Evolutionary conservation across 2,329 filamentous ascomycete species (phyloP).

Genomic region (Fragosphaeria purpurea): DNA sequence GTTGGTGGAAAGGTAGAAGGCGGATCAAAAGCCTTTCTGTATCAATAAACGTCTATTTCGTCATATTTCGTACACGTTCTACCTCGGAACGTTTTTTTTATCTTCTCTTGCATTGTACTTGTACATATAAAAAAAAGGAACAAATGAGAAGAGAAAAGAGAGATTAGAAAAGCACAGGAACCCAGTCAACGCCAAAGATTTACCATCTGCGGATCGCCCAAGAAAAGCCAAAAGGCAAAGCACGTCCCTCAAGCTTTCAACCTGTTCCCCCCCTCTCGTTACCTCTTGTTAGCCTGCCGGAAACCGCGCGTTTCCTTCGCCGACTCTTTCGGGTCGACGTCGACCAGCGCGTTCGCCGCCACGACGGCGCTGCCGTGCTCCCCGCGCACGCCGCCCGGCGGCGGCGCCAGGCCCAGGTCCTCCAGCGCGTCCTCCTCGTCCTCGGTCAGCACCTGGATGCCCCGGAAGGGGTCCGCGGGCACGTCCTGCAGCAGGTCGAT

Average conservation of each 20-base stretch:
- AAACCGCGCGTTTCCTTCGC: constrained; percentile 32
- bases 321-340: not conserved
- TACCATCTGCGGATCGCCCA: not conserved
- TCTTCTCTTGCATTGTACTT: constrained; percentile 1
- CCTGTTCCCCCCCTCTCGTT: not conserved
- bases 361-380: constrained; percentile 2
- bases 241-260: no score
- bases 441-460: constrained; percentile 14
- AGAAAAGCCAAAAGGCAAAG: no score
- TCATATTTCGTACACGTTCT: not conserved
- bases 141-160: not conserved
- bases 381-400: constrained; percentile 1
- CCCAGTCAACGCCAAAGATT: not conserved
- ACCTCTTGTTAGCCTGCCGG: constrained; percentile 35
- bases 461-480: constrained; percentile 16
- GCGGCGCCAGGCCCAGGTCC: constrained; percentile 17
- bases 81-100: constrained; percentile 2
- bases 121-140: not conserved
- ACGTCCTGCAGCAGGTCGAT: constrained; percentile 65
- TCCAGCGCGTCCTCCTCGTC: constrained; percentile 23
- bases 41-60: not conserved
- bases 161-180: not conserved
- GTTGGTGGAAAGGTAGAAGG: not conserved
- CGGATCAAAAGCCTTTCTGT: not conserved
- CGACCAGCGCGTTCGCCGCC: not conserved